Base-by-base conservation (phyloP, 768 basidiomycete genomes). In the Daedaleopsis sinensis region DNA sequence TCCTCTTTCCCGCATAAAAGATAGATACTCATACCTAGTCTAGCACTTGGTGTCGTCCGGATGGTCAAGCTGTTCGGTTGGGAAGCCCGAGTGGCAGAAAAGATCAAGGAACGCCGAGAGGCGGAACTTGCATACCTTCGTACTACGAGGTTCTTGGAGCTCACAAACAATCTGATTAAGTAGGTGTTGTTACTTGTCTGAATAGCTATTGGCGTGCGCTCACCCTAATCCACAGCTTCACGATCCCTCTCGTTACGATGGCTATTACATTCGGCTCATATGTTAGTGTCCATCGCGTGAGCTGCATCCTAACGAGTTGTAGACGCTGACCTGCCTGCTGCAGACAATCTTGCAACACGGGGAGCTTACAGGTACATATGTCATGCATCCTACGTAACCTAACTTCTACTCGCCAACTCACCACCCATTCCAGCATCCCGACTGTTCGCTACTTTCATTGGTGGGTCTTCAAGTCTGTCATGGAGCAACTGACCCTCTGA, bases 221-320 rank as follows among this genome's bases (percentile, higher is more conserved):
- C 27, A 24, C 42, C 49, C 32, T 50, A 13, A 37, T 37, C 11
- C 4, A 57, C 55, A 90, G 86, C 67, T 84, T 79, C 62, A 58
- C 83, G 39, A 80, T 90, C 47, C 90, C 90, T 0, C 70, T 90
- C 10, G 39, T 83, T 1, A 85, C 83, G 35, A 91, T 91, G 89
- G 67, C 87, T 44, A 79, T 82, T 16, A 86, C 88, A 1, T 91
- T 84, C 65, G 77, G 80, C 1, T 77, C 83, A 8, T 90, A 86
- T 61, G 79, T 87, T 73, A 56, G 83, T 68, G 21, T 16, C 10
- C 10, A n/a, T 24, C 5, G 23, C 23, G 13, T 15, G 19, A 6
- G 51, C 42, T 13, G 24, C 6, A 15, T 47, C 24, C 2, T 23
- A 15, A 21, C 10, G 21, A 19, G 38, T 23, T n/a, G 13, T 13